Conservation (phyloP, 768 basidiomycete species). For the Chalciporus chontae region DNA sequence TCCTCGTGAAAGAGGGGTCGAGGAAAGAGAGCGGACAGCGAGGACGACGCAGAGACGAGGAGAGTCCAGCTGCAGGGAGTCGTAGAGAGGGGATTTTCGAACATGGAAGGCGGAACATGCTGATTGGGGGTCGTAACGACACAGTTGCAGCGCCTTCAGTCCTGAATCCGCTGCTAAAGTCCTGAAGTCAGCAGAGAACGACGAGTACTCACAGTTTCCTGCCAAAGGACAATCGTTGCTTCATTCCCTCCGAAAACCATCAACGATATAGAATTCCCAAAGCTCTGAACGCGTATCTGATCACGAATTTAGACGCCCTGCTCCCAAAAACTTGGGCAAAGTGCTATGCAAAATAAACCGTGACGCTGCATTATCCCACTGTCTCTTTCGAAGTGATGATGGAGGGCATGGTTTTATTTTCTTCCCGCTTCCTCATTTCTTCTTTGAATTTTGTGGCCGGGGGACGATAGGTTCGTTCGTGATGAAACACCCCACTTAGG, state of each 20-base stretch:
- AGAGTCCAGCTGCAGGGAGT: too few relatives aligned
- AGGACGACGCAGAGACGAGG: too few relatives aligned
- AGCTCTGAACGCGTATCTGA: slow-evolving; percentile 22
- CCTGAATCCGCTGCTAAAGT: slow-evolving; percentile 33
- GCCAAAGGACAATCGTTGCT: slow-evolving; percentile 21
- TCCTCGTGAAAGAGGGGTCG: too few relatives aligned
- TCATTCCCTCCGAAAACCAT: slow-evolving; percentile 12
- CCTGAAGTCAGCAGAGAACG: not conserved
- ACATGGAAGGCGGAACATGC: too few relatives aligned
- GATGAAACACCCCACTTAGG: slow-evolving; percentile 15
- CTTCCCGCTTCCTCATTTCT: slow-evolving; percentile 9
- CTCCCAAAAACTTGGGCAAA: slow-evolving; percentile 24
- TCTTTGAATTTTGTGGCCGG: slow-evolving; percentile 14
- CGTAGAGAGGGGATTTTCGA: too few relatives aligned
- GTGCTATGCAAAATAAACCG: slow-evolving; percentile 22
- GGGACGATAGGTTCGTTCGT: slow-evolving; percentile 20
- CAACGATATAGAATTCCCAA: slow-evolving; percentile 27
- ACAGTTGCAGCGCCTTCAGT: slow-evolving; percentile 33
- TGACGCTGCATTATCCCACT: slow-evolving; percentile 20
- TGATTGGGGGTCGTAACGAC: too few relatives aligned
- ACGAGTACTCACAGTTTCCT: slow-evolving; percentile 23
- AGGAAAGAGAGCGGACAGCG: too few relatives aligned
- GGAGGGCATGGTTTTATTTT: slow-evolving; percentile 15
- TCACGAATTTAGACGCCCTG: slow-evolving; percentile 16
- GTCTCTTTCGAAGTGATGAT: slow-evolving; percentile 21